These are phyloP conservation scores for Mycocentrospora acerina DNA, from an alignment of 2,329 filamentous ascomycete genomes.

Conservation along the genomic window DNA sequence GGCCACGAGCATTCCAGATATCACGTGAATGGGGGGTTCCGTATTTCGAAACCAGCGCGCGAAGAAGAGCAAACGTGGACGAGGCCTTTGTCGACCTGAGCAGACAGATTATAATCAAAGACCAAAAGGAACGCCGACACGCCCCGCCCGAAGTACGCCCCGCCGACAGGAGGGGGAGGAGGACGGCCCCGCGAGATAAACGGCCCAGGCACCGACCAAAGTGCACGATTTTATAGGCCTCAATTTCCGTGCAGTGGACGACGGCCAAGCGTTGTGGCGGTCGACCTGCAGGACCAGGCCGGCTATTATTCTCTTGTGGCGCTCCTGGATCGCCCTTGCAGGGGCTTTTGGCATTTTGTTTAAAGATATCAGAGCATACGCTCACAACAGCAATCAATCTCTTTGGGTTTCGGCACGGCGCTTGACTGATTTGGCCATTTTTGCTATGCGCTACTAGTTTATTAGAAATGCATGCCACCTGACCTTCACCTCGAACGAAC, in stretches of 20 bases:
- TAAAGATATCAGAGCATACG: no score
- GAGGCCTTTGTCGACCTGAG: constrained; percentile 86
- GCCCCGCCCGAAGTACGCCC: constrained; percentile 18
- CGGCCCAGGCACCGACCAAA: constrained; percentile 22
- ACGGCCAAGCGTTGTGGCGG: constrained; percentile 9
- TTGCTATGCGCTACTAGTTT: no score
- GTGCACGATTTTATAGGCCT: constrained; percentile 31
- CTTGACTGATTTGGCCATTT: no score
- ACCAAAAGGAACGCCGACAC: constrained; percentile 51
- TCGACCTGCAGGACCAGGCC: constrained; percentile 27
- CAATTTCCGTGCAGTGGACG: constrained; percentile 22
- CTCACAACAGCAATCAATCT: background rate
- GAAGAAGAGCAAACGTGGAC: constrained; percentile 82
- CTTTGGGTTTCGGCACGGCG: constrained; percentile 3
- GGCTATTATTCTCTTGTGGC: constrained; percentile 5
- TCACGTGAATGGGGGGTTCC: constrained; percentile 87
- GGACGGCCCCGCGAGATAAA: constrained; percentile 5
- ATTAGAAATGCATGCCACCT: no score
- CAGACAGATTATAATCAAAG: constrained; percentile 77
- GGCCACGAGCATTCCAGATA: constrained; percentile 77
- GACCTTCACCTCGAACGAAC: no score
- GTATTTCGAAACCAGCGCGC: constrained; percentile 87
- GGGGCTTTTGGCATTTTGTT: no score
- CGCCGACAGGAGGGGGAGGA: constrained; percentile 9
- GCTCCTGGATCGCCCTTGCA: constrained; percentile 1